Percentiles rank a stretch among this genome's conserved stretches.
These are phyloP conservation scores for Pneumocystis wakefieldiae DNA, from an alignment of 1,139 yeast genomes.

Conservation along the genomic window DNA sequence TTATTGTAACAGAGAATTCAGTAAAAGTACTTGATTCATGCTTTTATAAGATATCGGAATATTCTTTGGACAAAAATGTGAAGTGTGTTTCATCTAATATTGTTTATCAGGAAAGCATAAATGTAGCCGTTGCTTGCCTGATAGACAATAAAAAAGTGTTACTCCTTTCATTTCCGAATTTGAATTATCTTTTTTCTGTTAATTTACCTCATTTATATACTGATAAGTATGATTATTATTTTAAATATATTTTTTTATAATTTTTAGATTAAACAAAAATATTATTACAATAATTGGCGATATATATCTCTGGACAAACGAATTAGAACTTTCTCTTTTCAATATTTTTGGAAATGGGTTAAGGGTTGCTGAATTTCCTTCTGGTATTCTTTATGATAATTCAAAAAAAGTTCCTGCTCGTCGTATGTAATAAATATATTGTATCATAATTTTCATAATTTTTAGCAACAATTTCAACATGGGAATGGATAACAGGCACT, in stretches of 20 bases:
- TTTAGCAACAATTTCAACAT: constrained; percentile 64
- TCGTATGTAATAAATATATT: constrained; percentile 17
- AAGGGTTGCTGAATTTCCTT: constrained; percentile 14
- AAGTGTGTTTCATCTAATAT: not conserved
- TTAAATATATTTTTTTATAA: not conserved
- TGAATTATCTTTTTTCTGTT: not conserved
- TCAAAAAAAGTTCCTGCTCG: not conserved
- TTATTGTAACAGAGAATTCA: constrained; percentile 5
- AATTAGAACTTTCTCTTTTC: constrained; percentile 41
- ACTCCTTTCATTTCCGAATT: not conserved
- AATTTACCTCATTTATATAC: not conserved
- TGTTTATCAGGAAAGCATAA: not conserved
- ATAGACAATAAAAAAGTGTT: not conserved
- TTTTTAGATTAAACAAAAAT: constrained; percentile 32
- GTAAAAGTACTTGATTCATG: constrained; percentile 1
- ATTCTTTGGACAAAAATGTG: not conserved
- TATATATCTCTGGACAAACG: constrained; percentile 43
- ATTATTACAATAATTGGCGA: constrained; percentile 42
- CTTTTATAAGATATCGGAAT: not conserved
- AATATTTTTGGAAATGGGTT: constrained; percentile 30
- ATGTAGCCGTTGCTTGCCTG: not conserved
- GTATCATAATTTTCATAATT: constrained; percentile 40
- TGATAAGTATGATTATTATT: not conserved
- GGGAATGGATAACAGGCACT: constrained; percentile 80
- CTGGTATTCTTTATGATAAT: not conserved